A percentile compares a stretch with the other conserved stretches of the same genome.
Evolutionary conservation across 23 red algal genomes (phyloP).

Genomic region (Chondrus crispus): DNA sequence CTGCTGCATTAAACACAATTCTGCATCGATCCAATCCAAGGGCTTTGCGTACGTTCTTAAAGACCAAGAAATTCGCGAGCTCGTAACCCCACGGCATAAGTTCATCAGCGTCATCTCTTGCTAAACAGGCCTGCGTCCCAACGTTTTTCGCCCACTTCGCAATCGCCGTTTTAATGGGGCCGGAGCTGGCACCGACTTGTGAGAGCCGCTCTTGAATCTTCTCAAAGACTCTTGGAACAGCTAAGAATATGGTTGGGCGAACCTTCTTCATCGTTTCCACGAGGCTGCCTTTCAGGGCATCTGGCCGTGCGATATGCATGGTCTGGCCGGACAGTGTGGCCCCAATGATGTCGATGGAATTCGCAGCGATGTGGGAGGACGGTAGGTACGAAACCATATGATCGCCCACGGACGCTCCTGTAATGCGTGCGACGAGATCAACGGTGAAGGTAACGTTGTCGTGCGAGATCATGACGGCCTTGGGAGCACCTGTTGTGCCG

Average conservation of each 20-base stretch:
- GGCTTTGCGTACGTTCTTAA: conserved; percentile 54
- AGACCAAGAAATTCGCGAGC: conserved; percentile 67
- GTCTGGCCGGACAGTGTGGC: conserved; percentile 30
- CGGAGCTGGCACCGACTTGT: conserved; percentile 17
- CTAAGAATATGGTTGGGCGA: conserved; percentile 80
- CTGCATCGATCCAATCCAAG: conserved; percentile 79
- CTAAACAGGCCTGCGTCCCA: conserved; percentile 23
- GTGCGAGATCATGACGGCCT: conserved; percentile 91
- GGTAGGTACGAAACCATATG: conserved; percentile 79
- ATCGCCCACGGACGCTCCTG: conserved; percentile 9
- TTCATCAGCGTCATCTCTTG: conserved; percentile 25
- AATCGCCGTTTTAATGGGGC: conserved; percentile 39
- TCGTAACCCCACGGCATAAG: conserved; percentile 53
- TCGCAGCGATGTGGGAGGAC: conserved; percentile 84
- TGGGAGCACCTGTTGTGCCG: conserved; percentile 91
- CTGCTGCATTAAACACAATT: conserved; percentile 66
- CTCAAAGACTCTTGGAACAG: conserved; percentile 92
- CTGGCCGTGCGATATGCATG: conserved; percentile 67
- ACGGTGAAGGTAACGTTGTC: conserved; percentile 77
- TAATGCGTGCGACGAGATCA: neutral
- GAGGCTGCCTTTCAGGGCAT: conserved; percentile 62
- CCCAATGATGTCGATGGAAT: conserved; percentile 68
- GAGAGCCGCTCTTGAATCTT: conserved; percentile 79
- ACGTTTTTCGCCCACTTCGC: conserved; percentile 61
- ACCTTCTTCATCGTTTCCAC: conserved; percentile 68